A percentile compares a stretch with the other conserved stretches of the same genome.
phyloP scores from a whole-genome alignment of 495 filamentous ascomycete species.

The Hypomontagnella monticulosa region DNA sequence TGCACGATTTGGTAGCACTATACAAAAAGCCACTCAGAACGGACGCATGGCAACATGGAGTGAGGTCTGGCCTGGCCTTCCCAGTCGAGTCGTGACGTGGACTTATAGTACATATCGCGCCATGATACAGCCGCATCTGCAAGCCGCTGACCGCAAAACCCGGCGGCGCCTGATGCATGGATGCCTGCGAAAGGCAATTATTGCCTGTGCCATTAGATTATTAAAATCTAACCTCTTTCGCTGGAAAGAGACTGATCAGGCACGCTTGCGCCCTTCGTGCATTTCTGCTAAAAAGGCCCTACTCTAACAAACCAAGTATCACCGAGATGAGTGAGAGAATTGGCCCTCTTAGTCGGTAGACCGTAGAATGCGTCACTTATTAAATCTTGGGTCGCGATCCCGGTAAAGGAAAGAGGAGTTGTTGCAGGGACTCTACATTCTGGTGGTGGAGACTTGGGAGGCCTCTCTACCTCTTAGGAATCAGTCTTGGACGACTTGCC shows the following conservation, averaged over 20 bases:
- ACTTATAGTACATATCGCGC: constrained; percentile 37
- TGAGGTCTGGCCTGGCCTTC: constrained; percentile 28
- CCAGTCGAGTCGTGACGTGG: constrained; percentile 33
- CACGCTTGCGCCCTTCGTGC: constrained; percentile 16
- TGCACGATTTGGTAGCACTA: constrained; percentile 38
- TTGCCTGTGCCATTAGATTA: constrained; percentile 27
- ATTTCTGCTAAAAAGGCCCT: constrained; percentile 31
- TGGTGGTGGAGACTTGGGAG: constrained; percentile 35
- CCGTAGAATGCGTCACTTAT: constrained; percentile 34
- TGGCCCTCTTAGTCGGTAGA: constrained; percentile 31
- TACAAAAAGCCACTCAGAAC: constrained; percentile 23
- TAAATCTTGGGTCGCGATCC: constrained; percentile 36
- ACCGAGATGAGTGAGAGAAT: constrained; percentile 27
- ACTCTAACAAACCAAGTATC: constrained; percentile 22
- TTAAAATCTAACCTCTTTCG: constrained; percentile 7
- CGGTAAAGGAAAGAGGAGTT: constrained; percentile 39
- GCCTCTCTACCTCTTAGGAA: constrained; percentile 26
- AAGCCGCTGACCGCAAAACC: constrained; percentile 40
- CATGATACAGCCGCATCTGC: constrained; percentile 45
- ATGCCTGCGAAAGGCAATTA: constrained; percentile 22
- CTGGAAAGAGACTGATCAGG: constrained; percentile 6
- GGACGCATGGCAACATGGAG: constrained; percentile 32
- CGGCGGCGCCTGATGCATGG: constrained; percentile 30
- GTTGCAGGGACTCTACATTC: constrained; percentile 27
- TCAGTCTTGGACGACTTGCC: constrained; percentile 34